A percentile compares a stretch with the other conserved stretches of the same genome.
phyloP scores from a whole-genome alignment of 139 green algal genomes.

The Tetradesmus lagerheimii region DNA sequence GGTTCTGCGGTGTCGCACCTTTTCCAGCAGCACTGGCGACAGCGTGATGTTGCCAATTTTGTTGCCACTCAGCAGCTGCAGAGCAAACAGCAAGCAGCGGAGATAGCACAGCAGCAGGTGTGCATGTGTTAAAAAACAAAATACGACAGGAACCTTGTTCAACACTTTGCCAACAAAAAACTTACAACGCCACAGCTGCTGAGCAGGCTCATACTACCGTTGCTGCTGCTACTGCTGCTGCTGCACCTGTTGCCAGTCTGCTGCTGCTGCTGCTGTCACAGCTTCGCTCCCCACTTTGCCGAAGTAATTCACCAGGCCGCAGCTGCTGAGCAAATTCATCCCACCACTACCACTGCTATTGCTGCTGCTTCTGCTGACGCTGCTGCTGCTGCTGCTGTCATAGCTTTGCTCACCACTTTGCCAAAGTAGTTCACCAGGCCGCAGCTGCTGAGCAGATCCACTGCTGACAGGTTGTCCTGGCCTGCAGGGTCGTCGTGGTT shows the following conservation, averaged over 20 bases:
- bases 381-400: neutral
- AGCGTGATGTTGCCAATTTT: conserved; percentile 60
- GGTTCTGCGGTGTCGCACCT: conserved; percentile 58
- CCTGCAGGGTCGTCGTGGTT: conserved; percentile 98
- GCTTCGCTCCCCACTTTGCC: conserved; percentile 81
- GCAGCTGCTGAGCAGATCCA: conserved; percentile 91
- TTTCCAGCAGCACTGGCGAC: conserved; percentile 80
- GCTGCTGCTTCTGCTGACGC: neutral
- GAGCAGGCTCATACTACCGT: conserved; percentile 90
- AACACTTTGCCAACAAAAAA: conserved; percentile 97
- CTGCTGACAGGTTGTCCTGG: conserved; percentile 90
- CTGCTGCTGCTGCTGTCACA: neutral
- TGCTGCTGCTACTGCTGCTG: neutral
- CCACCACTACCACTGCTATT: conserved; percentile 51
- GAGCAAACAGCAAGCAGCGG: neutral
- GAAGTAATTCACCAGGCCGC: conserved; percentile 98
- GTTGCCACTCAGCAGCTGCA: conserved; percentile 43
- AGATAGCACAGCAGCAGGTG: neutral
- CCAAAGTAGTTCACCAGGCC: conserved; percentile 99
- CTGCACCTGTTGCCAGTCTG: neutral
- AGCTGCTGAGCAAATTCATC: conserved; percentile 91
- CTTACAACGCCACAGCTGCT: conserved; percentile 90
- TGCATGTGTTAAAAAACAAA: too few relatives aligned
- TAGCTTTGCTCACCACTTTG: conserved; percentile 73
- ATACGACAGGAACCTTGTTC: too few relatives aligned